Evolutionary conservation across 2,329 filamentous ascomycete genomes (phyloP).

Genomic region (Aspergillus ustus): DNA sequence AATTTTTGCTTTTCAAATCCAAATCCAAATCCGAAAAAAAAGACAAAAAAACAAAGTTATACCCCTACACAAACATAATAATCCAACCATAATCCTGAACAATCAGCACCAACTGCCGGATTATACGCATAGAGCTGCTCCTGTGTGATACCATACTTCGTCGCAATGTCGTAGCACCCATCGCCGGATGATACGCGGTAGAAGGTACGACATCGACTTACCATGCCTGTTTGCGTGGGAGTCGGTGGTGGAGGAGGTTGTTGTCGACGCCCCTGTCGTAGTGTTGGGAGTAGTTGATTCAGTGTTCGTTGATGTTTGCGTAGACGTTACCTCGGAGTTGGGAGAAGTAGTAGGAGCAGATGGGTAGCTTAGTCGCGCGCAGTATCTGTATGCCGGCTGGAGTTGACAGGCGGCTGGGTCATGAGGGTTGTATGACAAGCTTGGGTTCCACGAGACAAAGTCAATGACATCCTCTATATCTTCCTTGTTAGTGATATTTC

Average conservation of each 20-base stretch:
- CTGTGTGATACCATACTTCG: slow-evolving; percentile 10
- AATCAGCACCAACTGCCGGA: background rate
- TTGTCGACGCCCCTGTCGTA: background rate
- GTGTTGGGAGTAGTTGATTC: background rate
- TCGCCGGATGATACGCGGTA: slow-evolving; percentile 1
- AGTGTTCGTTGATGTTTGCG: background rate
- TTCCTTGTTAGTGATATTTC: background rate
- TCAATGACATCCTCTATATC: background rate
- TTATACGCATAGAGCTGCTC: slow-evolving; percentile 1
- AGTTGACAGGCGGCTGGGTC: slow-evolving; percentile 1
- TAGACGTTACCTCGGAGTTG: background rate
- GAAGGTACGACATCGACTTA: slow-evolving; percentile 3
- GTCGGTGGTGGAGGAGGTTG: slow-evolving; percentile 8
- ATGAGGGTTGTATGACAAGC: background rate
- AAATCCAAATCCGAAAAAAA: too few relatives aligned
- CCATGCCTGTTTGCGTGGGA: slow-evolving; percentile 6
- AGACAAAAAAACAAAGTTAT: background rate
- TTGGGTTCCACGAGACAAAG: slow-evolving; percentile 10
- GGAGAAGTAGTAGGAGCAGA: background rate
- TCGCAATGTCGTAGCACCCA: slow-evolving; percentile 26
- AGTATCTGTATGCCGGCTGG: slow-evolving; percentile 6
- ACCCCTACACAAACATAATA: slow-evolving; percentile 1
- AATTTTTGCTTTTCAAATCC: too few relatives aligned
- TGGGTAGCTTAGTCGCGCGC: background rate
- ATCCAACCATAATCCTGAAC: slow-evolving; percentile 4